Evolutionary conservation across 140 eudicot genomes (phyloP).

Genomic region (Erigeron philadelphicus): DNA sequence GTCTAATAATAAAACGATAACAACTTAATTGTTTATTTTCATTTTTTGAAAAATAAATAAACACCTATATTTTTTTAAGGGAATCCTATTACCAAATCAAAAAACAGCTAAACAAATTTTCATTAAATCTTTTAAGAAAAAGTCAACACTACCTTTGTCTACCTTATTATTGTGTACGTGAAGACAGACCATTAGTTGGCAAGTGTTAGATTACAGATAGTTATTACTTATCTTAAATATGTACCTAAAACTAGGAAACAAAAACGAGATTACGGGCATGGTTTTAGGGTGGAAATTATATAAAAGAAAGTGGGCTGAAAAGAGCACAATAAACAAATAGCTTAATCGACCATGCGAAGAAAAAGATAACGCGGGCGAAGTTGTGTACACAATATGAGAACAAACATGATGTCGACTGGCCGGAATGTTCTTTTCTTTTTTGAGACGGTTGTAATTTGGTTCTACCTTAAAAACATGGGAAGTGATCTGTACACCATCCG

Average conservation of each 20-base stretch:
- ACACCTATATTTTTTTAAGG: too few species aligned
- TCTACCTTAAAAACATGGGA: neutral
- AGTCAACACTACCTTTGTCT: too few species aligned
- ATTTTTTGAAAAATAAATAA: too few species aligned
- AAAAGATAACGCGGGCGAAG: slow-evolving; percentile 21
- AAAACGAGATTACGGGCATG: slow-evolving; percentile 22
- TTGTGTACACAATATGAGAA: slow-evolving; percentile 29
- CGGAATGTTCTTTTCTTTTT: slow-evolving; percentile 14
- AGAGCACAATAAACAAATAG: neutral
- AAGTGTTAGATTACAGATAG: too few species aligned
- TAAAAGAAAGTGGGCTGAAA: neutral
- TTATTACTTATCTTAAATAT: neutral
- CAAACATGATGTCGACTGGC: slow-evolving; percentile 28
- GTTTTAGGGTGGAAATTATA: slow-evolving; percentile 6
- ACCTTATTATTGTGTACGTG: too few species aligned
- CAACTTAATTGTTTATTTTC: too few species aligned
- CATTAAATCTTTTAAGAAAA: too few species aligned
- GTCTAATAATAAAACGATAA: too few species aligned
- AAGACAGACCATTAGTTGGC: too few species aligned
- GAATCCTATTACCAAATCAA: too few species aligned
- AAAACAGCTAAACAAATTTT: too few species aligned
- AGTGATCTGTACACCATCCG: too few species aligned
- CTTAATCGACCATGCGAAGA: neutral
- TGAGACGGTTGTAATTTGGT: neutral
- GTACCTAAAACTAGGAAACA: neutral